Conservation (phyloP, 2,329 filamentous ascomycete genomes). For the Lachnellula arida region DNA sequence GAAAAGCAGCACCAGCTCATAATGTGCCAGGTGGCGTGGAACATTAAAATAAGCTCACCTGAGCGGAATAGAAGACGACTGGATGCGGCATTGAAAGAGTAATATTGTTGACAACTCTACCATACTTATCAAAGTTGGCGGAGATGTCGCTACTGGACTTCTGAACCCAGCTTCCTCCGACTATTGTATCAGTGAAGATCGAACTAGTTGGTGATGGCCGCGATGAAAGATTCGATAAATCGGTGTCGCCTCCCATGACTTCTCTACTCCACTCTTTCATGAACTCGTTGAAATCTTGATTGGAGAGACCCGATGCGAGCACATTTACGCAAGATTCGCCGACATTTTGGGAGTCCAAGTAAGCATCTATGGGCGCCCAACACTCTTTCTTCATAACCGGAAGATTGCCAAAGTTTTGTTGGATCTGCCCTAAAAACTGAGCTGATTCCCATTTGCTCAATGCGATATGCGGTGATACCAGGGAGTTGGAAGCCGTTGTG, state of each 20-base stretch:
- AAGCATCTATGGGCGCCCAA: conserved; percentile 6
- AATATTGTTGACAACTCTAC: conserved; percentile 10
- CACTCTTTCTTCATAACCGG: conserved; percentile 5
- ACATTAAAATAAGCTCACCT: not conserved
- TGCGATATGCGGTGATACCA: conserved; percentile 8
- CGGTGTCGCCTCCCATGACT: not conserved
- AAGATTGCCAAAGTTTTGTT: conserved; percentile 8
- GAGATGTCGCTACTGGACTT: not conserved
- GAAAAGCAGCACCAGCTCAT: too few species aligned
- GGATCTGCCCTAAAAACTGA: not conserved
- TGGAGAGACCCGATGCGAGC: conserved; percentile 3
- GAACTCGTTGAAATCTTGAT: conserved; percentile 9
- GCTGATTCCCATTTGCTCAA: conserved; percentile 2
- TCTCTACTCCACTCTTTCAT: conserved; percentile 4
- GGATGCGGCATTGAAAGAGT: conserved; percentile 11
- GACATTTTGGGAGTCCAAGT: not conserved
- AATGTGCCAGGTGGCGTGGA: too few species aligned
- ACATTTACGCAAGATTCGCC: conserved; percentile 9
- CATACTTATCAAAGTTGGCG: conserved; percentile 1
- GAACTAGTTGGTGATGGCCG: conserved; percentile 4
- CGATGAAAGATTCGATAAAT: not conserved
- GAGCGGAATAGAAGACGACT: conserved; percentile 6
- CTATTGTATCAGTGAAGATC: conserved; percentile 4
- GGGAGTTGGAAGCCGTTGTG: conserved; percentile 2
- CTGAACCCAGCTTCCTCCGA: conserved; percentile 4